phyloP scores from a whole-genome alignment of 176 grass and related monocot genomes.

The Oropetium thomaeum region DNA sequence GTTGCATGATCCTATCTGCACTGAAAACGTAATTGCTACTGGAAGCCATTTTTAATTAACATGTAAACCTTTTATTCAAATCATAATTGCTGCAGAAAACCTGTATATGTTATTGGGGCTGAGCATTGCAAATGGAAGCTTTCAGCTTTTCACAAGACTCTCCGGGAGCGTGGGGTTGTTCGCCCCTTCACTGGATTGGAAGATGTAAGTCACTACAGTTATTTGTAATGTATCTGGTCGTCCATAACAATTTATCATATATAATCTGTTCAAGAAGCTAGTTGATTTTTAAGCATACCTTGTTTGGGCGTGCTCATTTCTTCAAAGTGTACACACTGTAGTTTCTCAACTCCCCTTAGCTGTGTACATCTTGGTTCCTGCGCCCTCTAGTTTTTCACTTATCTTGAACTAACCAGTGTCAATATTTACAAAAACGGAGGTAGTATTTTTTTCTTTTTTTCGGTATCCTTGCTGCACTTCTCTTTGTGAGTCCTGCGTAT shows the following conservation, averaged over 20 bases:
- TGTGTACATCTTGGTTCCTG: not conserved
- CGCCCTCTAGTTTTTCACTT: not conserved
- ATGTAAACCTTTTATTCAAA: constrained; percentile 3
- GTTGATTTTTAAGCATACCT: constrained; percentile 3
- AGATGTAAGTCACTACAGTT: constrained; percentile 60
- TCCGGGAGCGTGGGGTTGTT: constrained; percentile 69
- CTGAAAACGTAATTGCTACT: not conserved
- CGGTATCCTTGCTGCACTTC: not conserved
- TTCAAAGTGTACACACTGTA: not conserved
- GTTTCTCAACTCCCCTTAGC: not conserved
- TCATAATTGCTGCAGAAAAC: constrained; percentile 58
- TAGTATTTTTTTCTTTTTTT: too few species aligned
- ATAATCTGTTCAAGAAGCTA: not conserved
- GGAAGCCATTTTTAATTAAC: not conserved
- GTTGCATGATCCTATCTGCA: constrained; percentile 12
- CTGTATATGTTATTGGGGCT: constrained; percentile 87
- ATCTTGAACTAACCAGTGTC: too few species aligned
- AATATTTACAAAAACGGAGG: too few species aligned
- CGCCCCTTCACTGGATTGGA: constrained; percentile 84
- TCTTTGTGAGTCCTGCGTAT: not conserved
- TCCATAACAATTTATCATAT: too few species aligned
- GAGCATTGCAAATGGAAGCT: constrained; percentile 94
- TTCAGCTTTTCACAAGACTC: constrained; percentile 78
- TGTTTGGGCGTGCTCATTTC: not conserved
- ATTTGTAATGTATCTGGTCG: too few species aligned